Conservation (phyloP, 2,329 filamentous ascomycete species). For the Penicillium palitans region DNA sequence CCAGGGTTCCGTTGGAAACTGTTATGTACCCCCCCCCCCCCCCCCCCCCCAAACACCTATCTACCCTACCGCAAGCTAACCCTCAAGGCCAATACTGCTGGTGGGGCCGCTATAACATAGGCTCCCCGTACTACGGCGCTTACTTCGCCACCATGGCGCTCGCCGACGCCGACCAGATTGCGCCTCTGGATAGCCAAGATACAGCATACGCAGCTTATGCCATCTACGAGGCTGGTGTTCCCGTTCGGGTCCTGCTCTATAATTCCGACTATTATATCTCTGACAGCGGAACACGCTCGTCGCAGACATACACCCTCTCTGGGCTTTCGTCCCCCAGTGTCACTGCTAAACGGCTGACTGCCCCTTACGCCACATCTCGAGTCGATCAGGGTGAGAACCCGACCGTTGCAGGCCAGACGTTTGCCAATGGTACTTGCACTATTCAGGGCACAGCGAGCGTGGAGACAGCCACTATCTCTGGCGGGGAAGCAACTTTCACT, state of each 20-base stretch:
- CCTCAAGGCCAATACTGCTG: conserved; percentile 47
- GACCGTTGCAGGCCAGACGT: conserved; percentile 50
- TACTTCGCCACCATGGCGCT: conserved; percentile 51
- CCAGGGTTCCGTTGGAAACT: conserved; percentile 53
- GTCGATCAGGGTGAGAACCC: conserved; percentile 47
- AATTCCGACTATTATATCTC: conserved; percentile 36
- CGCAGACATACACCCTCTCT: conserved; percentile 45
- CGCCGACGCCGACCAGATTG: conserved; percentile 47
- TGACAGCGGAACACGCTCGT: conserved; percentile 21
- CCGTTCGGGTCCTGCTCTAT: conserved; percentile 44
- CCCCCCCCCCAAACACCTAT: not conserved
- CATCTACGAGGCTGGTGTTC: conserved; percentile 42
- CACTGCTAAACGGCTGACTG: conserved; percentile 49
- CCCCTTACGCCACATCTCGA: conserved; percentile 45
- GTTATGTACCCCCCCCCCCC: too few relatives aligned
- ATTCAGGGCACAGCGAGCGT: conserved; percentile 39
- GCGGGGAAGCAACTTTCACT: conserved; percentile 42
- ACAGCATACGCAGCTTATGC: conserved; percentile 51
- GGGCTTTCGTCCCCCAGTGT: conserved; percentile 43
- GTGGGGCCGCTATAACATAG: conserved; percentile 52
- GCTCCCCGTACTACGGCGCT: conserved; percentile 55
- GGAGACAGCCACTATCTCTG: conserved; percentile 20
- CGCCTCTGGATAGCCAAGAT: conserved; percentile 48
- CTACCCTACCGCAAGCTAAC: not conserved
- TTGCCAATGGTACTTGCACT: conserved; percentile 49